Evolutionary conservation across 208 protist genomes (phyloP), one percentile per base, ranked within the genome.

Genomic region (Trypanosoma rangeli): DNA sequence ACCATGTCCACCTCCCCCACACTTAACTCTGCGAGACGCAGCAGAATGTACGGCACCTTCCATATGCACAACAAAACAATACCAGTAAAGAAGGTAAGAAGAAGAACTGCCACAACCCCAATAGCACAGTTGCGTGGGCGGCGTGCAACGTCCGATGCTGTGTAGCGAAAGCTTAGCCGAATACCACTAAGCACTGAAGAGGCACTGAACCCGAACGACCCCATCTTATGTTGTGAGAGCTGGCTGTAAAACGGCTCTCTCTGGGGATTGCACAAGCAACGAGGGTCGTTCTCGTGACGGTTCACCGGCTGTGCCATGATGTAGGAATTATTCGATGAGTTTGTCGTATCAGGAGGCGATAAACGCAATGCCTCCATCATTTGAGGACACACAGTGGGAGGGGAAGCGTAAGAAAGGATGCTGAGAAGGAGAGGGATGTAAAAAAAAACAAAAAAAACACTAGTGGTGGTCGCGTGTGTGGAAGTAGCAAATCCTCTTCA

Each of bases 1-100:
- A 87, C 48, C 22, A 93, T 69, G 60, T 95, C 90, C 73, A 89
- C 80, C 76, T 95, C 86, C 0, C 87, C 85, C 18, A 71, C 78
- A 55, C 58, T 84, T 46, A 90, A 63, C 63, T 95, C 86, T 9
- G 80, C 77, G 22, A 95, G 78, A n/a, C 83, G 82, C 44, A 95
- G 68, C 16, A 93, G 52, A 0, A 94, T 53, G 64, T 87, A 88
- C n/a, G 89, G 84, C 4, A 78, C 75, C 70, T 94, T 95, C 60
- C 53, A 64, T 12, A 93, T 80, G 1, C 67, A 75, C 3, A 77
- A 39, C 42, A 95, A 37, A n/a, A 92, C 56, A 8, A 80, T 24
- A 9, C 78, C 80, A 20, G 83, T 70, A 64, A 95, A 92, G 61
- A 92, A 84, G 39, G 93, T 82, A 48, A 95, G 73, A 26, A 90